Evolutionary conservation across 495 filamentous ascomycete species (phyloP), one percentile per base, ranked within the genome.

Genomic region (Melanomma pulvis-pyrius): DNA sequence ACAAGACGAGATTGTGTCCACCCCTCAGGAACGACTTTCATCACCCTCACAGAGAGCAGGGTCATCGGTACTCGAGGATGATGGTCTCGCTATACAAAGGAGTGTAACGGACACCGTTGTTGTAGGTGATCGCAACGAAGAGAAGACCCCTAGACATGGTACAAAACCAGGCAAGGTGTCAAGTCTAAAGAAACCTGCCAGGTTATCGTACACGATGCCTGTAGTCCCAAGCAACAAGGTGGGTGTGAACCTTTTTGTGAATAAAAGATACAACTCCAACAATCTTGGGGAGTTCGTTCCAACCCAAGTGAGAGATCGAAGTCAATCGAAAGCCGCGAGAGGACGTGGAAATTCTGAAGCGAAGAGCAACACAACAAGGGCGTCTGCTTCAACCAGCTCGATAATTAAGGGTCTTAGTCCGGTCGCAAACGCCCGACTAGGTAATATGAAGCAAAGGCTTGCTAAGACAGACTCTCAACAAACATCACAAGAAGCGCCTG

Each of bases 141-240:
- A 5, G 6, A 4, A n/a, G 44, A 48, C 44, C 17, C 48, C 48
- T 51, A 19, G 4, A 4, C 9, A 24, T 29, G 48, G 21, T 25
- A 15, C 44, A 15, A 48, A 48, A 48, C 21, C 44, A n/a, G 21
- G 17, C 21, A 52, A n/a, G 15, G 19, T 39, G 29, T 65, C 52
- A 22, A 58, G 50, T 32, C 50, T 65, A 30, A 65, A 58, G 34
- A 65, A 48, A 28, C 61, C 51, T 15, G 12, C 39, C n/a, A 39
- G 36, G 30, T 36, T 5, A 29, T 21, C 29, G 9, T 65, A 50
- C 44, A 58, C 56, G 21, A 34, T 65, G 61, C 52, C 41, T 7
- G 8, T 6, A 21, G 7, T 49, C n/a, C 15, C 15, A 7, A n/a
- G 8, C 6, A 6, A 7, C 46, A 21, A 49, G 15, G n/a, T 49